Evolutionary conservation across 2,329 filamentous ascomycete genomes (phyloP), one percentile per base, ranked within the genome.

Genomic region (Blastomyces gilchristii): DNA sequence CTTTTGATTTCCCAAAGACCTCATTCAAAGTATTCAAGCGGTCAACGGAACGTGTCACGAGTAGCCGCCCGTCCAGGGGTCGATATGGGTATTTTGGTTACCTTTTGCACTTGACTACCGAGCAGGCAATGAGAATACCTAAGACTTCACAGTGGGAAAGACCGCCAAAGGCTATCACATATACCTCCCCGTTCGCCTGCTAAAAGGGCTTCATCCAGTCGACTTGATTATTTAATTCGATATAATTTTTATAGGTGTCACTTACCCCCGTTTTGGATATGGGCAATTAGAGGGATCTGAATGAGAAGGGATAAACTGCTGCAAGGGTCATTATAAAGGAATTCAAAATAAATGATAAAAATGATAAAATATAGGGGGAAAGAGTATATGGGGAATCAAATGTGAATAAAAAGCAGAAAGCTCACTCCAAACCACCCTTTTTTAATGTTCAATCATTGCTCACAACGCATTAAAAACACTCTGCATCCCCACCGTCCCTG

Each of bases 401-500:
- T 43, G 16, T 43, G 4, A 25, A 41, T 9, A 28, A 61, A 53
- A 53, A 41, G 2, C 18, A 18, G 28, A 52, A 52, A 41, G 22
- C 22, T 11, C 31, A 25, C 31, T 16, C 57, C 4, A n/a, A n/a
- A 22, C 41, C 39, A 49, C 22, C 43, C 31, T 25, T n/a, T 41
- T 22, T 9, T 12, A 22, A 39, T 8, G 12, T 43, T 28, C 18
- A 16, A 37, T 41, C 34, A 57, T n/a, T 8, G 22, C 22, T 62
- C 71, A 85, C 67, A 92, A 73, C 60, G 84, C 82, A 69, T 86
- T 87, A 71, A 97, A 78, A 60, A 94, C 89, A 72, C 87, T 86
- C 78, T 96, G 91, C 69, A 97, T 89, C 0, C 89, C 91, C 28
- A 87, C 83, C 67, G 84, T 91, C 65, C 85, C 85, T 37, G 87